These are phyloP conservation scores for Acer campestre DNA, from an alignment of 345 rosid species.

Conservation along the genomic window DNA sequence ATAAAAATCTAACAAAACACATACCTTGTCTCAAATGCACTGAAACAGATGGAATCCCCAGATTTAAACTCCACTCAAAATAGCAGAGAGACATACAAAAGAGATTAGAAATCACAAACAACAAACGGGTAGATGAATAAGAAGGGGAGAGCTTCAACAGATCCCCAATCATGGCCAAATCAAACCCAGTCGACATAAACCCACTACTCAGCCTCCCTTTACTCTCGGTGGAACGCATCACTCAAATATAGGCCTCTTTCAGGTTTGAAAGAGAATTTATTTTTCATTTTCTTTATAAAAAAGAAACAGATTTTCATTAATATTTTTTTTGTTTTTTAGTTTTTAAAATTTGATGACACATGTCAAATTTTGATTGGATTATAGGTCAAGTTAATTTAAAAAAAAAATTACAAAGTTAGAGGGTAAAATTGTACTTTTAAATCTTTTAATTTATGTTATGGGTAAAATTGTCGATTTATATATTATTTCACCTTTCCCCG, in stretches of 20 bases:
- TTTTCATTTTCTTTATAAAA: too few species aligned
- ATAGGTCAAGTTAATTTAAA: too few species aligned
- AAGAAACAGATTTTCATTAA: too few species aligned
- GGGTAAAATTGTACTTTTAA: too few species aligned
- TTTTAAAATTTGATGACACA: too few species aligned
- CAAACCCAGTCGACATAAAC: conserved; percentile 89
- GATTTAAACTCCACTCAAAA: conserved; percentile 49
- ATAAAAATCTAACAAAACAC: neutral
- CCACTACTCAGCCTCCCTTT: conserved; percentile 33
- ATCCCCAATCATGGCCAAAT: conserved; percentile 71
- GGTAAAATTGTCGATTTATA: too few species aligned
- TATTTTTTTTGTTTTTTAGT: too few species aligned
- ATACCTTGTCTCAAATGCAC: conserved; percentile 81
- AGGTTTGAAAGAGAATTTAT: neutral
- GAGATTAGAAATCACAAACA: conserved; percentile 15
- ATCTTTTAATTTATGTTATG: too few species aligned
- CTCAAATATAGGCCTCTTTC: conserved; percentile 10
- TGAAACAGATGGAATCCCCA: conserved; percentile 53
- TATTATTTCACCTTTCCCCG: too few species aligned
- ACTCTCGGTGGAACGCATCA: neutral
- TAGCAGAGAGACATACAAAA: conserved; percentile 51
- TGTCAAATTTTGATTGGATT: too few species aligned
- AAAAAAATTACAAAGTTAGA: too few species aligned
- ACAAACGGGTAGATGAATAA: conserved; percentile 11
- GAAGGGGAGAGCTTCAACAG: conserved; percentile 55